phyloP scores from a whole-genome alignment of 2,329 filamentous ascomycete species.

The Diaporthe amygdali region DNA sequence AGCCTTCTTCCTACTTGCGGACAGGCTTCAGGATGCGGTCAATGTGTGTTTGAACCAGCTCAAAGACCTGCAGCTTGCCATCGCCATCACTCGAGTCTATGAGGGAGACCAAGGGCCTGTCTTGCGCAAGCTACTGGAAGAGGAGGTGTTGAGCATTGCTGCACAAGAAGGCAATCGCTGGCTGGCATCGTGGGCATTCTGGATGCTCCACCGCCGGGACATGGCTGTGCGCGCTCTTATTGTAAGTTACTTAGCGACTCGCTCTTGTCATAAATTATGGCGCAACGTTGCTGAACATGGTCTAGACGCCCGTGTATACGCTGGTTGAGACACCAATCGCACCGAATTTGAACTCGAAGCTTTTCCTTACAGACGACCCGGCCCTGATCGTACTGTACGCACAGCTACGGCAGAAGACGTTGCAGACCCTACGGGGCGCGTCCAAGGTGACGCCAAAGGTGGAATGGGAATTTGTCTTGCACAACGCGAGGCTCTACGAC shows the following conservation, averaged over 20 bases:
- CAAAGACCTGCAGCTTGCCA: constrained; percentile 86
- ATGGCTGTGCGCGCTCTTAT: constrained; percentile 85
- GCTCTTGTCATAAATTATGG: neutral
- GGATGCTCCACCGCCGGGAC: constrained; percentile 82
- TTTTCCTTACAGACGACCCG: constrained; percentile 90
- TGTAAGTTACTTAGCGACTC: constrained; percentile 51
- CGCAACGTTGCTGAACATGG: neutral
- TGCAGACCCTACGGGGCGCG: constrained; percentile 85
- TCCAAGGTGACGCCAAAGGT: constrained; percentile 77
- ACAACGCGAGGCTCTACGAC: constrained; percentile 83
- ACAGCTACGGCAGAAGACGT: constrained; percentile 79
- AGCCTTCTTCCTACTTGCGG: constrained; percentile 92
- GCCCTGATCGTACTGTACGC: constrained; percentile 86
- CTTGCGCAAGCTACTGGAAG: constrained; percentile 74
- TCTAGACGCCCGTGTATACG: constrained; percentile 77
- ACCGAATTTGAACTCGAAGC: constrained; percentile 74
- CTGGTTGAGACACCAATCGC: constrained; percentile 73
- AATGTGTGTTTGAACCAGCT: constrained; percentile 87
- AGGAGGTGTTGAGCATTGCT: constrained; percentile 79
- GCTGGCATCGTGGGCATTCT: constrained; percentile 95
- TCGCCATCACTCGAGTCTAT: constrained; percentile 86
- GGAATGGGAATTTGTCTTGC: constrained; percentile 89
- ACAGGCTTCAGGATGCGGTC: constrained; percentile 82
- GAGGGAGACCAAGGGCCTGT: constrained; percentile 83
- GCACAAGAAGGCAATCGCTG: constrained; percentile 85